Percentiles rank a stretch among this genome's conserved stretches.
Conservation (phyloP, 345 rosid species). For the Adansonia digitata region DNA sequence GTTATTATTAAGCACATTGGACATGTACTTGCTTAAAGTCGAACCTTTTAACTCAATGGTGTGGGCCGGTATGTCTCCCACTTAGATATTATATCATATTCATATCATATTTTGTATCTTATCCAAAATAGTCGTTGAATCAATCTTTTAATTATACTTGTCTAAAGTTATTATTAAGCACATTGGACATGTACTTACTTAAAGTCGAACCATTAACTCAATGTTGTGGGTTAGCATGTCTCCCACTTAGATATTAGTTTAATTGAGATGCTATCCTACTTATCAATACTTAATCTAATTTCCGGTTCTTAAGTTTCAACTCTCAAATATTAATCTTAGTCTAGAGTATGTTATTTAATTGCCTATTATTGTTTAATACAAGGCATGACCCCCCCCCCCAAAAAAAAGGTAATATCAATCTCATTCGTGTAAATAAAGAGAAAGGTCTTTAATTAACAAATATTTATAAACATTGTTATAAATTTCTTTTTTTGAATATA, state of each 20-base stretch:
- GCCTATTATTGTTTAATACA: too few species aligned
- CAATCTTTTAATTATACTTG: neutral
- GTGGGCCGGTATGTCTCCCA: constrained; percentile 9
- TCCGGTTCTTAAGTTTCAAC: neutral
- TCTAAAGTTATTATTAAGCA: neutral
- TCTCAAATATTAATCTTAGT: too few species aligned
- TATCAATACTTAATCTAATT: constrained; percentile 1
- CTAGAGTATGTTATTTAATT: too few species aligned
- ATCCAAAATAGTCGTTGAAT: too few species aligned
- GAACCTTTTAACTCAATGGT: neutral
- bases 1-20: neutral
- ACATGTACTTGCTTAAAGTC: neutral
- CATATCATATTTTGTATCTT: too few species aligned
- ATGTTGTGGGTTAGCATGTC: constrained; percentile 8
- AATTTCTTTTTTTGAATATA: too few species aligned
- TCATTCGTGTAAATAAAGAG: too few species aligned
- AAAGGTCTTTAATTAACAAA: too few species aligned
- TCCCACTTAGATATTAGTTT: neutral
- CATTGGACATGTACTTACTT: neutral
- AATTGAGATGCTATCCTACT: constrained; percentile 11
- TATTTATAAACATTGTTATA: too few species aligned
- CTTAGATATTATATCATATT: too few species aligned
- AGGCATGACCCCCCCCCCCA: too few species aligned
- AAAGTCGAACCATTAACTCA: neutral
- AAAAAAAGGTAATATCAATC: too few species aligned